Base-by-base conservation (phyloP, 257 asterid species). In the Handroanthus guayacan region DNA sequence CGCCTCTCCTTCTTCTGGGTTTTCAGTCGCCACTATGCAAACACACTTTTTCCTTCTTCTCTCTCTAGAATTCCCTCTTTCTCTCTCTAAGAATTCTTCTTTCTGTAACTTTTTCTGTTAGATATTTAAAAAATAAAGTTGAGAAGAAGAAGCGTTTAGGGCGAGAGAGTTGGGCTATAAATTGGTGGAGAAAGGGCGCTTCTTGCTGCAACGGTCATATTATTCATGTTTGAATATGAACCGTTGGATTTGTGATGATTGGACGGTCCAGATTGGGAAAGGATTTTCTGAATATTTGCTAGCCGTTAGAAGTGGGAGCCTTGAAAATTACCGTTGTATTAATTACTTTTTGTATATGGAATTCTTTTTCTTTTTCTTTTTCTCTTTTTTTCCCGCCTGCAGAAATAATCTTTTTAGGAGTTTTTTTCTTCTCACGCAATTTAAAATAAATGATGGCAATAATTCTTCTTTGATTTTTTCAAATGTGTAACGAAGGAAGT, bases 11-110 rank as follows among this genome's bases (percentile, higher is more conserved):
- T 77, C 86, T 78, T 71, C 84, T 25, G 67, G 66, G 67, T 78
- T 80, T 66, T 77, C 83, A 69, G 88, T 83, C 89, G 94, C 97
- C 97, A 92, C 97, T 16, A 55, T 90, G 82, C 78, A 67, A 57
- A 17, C 34, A 45, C 17, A 10, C 36, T 18, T 7, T 20, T 45
- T 10, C 17, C 12, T 64, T 41, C 10, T 43, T 65, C 61, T 60
- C 77, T 41, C 45, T 50, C 62, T 60, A 34, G 5, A 69, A n/a
- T 13, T 2, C n/a, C 54, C 61, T 13, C 13, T 66, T 45, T 34
- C 47, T 64, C 63, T 80, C 63, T 57, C 20, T 31, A 8, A 0
- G 4, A 34, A 31, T 44, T 50, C 0, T 16, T 16, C 20, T 11
- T 2, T 3, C 31, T 56, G 3, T 5, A 14, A 4, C 5, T 65